These are phyloP conservation scores for Globisporangium emineosum DNA, from an alignment of 352 stramenopile species.

Conservation along the genomic window DNA sequence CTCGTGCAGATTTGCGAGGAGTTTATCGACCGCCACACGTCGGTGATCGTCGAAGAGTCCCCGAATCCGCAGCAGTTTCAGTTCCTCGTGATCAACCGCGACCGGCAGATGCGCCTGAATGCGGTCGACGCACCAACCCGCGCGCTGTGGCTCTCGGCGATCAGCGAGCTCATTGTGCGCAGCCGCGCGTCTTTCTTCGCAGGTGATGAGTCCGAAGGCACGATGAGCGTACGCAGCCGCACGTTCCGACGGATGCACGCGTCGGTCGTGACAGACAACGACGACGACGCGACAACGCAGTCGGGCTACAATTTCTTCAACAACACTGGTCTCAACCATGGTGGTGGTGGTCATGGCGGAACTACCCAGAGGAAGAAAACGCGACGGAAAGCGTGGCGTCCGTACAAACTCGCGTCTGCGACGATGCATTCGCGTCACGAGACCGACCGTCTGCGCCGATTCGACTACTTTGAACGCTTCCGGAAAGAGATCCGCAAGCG, in stretches of 20 bases:
- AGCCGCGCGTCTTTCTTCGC: conserved; percentile 74
- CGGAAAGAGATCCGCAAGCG: conserved; percentile 33
- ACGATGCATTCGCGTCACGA: conserved; percentile 66
- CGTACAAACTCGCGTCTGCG: conserved; percentile 74
- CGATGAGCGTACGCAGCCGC: conserved; percentile 37
- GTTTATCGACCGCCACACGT: conserved; percentile 74
- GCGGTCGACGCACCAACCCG: conserved; percentile 56
- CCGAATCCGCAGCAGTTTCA: conserved; percentile 71
- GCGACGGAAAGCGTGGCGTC: conserved; percentile 47
- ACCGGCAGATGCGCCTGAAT: conserved; percentile 68
- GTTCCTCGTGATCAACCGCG: conserved; percentile 76
- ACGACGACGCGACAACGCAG: conserved; percentile 45
- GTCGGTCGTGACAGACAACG: conserved; percentile 37
- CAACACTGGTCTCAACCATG: background rate
- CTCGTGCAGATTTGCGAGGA: conserved; percentile 70
- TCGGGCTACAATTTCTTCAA: conserved; percentile 2
- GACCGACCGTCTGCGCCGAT: conserved; percentile 34
- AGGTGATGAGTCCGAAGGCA: conserved; percentile 64
- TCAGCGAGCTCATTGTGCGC: conserved; percentile 81
- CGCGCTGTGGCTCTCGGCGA: conserved; percentile 63
- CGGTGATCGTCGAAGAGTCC: conserved; percentile 57
- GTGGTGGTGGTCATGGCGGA: conserved; percentile 9
- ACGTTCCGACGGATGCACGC: conserved; percentile 41
- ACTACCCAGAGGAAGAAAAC: conserved; percentile 19
- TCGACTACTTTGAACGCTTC: conserved; percentile 58